Evolutionary conservation across 345 rosid genomes (phyloP), one percentile per base, ranked within the genome.

Genomic region (Syzygium aqueum): DNA sequence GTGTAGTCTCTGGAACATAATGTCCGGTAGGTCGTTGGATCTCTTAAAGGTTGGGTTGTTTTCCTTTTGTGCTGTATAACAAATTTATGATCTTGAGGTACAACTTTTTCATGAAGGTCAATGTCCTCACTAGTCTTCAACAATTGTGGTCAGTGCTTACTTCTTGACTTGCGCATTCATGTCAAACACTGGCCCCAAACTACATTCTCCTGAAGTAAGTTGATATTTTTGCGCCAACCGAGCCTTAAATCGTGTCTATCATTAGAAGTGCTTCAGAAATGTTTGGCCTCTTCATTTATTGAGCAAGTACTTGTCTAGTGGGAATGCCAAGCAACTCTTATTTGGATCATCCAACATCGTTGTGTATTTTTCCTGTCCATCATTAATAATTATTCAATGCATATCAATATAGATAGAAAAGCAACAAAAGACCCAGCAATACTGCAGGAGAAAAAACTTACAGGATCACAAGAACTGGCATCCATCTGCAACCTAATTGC

Each of bases 311-410:
- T 67, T 30, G 78, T 67, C 6, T 40, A 40, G 43, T 40, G 43
- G 43, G 43, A 40, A 40, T 40, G 43, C 43, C 43, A 40, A 40
- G 43, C 6, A 40, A 40, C 43, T 40, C 43, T 4, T 40, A 40
- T 40, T 4, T 40, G 43, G 43, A 40, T 40, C 43, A 40, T 40
- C 43, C 43, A 4, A 40, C 43, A 40, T 40, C 43, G 43, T 40
- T 6, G 43, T 40, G 43, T 40, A 40, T 4, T 33, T 96, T 54
- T 90, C 94, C 92, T 96, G 93, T 40, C 43, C 43, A 40, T 67
- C 78, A 67, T 67, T 12, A 17, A 30, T 67, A 30, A 67, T 16
- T 67, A 16, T 11, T 67, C 22, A 33, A 37, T 25, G 30, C 23
- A 67, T 30, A 16, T 33, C 22, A 30, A 33, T 43, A 67, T 16